These are phyloP conservation scores for Lablab purpureus DNA, from an alignment of 306 rosid species.

Conservation along the genomic window DNA sequence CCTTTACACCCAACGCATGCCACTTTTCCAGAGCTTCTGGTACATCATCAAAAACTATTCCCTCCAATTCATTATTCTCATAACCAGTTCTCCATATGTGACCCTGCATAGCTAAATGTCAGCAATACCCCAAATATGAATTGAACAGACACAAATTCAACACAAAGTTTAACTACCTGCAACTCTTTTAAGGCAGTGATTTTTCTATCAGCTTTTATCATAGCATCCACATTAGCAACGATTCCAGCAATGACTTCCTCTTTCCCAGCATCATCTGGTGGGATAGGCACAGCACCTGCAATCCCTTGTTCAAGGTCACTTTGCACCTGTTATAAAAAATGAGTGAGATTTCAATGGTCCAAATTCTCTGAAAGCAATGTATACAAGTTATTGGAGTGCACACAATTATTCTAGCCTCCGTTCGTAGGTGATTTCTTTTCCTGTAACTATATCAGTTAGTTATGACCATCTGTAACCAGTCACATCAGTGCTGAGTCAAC, in stretches of 20 bases:
- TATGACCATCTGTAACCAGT: too few relatives aligned
- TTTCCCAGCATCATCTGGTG: constrained; percentile 78
- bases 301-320: constrained; percentile 84
- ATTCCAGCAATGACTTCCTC: constrained; percentile 80
- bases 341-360: constrained; percentile 25
- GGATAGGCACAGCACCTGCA: constrained; percentile 82
- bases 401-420: too few relatives aligned
- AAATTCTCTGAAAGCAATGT: constrained; percentile 11
- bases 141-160: constrained; percentile 20
- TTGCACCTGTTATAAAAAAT: constrained; percentile 65
- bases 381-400: too few relatives aligned
- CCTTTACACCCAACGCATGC: constrained; percentile 86
- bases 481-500: neutral
- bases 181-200: constrained; percentile 92
- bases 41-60: constrained; percentile 86
- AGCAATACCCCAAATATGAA: constrained; percentile 38
- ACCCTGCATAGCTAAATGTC: constrained; percentile 69
- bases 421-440: too few relatives aligned
- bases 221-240: constrained; percentile 82
- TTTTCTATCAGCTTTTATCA: constrained; percentile 97
- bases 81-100: constrained; percentile 95
- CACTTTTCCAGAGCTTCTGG: constrained; percentile 91
- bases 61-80: constrained; percentile 83
- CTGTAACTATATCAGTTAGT: too few relatives aligned
- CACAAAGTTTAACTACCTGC: constrained; percentile 66